These are phyloP conservation scores for Crithidia acanthocephali DNA, from an alignment of 208 protist genomes.

Conservation along the genomic window DNA sequence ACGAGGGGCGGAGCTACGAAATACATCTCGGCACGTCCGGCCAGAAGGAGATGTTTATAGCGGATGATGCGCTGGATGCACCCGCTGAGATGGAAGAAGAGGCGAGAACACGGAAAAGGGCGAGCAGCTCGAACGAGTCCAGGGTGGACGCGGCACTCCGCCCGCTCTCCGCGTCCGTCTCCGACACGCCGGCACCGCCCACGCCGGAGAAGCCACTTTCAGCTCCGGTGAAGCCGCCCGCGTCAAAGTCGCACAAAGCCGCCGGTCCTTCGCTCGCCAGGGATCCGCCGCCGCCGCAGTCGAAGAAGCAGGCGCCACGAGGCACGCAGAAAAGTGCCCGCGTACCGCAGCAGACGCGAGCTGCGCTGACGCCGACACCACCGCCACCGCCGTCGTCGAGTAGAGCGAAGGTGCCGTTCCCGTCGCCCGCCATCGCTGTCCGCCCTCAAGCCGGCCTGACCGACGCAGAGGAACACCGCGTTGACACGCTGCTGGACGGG, in stretches of 20 bases:
- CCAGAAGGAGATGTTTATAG: conserved; percentile 60
- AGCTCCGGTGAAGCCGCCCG: neutral
- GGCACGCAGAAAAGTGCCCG: conserved; percentile 9
- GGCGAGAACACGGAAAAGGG: neutral
- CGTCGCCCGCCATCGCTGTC: conserved; percentile 15
- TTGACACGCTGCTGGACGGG: conserved; percentile 43
- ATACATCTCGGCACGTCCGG: conserved; percentile 59
- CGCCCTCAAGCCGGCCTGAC: conserved; percentile 21
- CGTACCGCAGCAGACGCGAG: neutral
- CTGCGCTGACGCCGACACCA: neutral
- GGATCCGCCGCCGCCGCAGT: neutral
- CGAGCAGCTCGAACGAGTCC: neutral
- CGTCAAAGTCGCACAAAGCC: neutral
- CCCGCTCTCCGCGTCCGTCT: neutral
- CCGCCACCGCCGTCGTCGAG: neutral
- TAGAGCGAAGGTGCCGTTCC: neutral
- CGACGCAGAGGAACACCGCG: conserved; percentile 45
- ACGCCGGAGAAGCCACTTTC: neutral
- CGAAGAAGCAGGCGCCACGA: neutral
- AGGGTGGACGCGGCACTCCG: neutral
- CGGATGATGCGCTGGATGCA: conserved; percentile 28
- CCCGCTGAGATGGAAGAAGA: conserved; percentile 2
- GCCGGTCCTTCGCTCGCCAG: neutral
- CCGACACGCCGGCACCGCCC: neutral
- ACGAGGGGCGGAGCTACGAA: conserved; percentile 71